Conservation (phyloP, 129 eudicot genomes). For the Arctium minus region DNA sequence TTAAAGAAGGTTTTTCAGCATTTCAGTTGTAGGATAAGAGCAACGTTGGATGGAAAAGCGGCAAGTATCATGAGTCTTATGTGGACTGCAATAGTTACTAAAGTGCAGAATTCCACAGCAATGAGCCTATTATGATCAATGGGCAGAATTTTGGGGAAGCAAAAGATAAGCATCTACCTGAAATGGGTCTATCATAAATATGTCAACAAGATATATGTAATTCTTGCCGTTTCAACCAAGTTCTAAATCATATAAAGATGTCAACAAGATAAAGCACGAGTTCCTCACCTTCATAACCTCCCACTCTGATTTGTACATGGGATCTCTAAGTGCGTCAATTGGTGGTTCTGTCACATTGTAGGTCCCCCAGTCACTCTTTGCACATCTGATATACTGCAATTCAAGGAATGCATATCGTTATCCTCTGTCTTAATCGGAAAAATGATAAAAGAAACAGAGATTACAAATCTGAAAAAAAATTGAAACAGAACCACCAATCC, state of each 20-base stretch:
- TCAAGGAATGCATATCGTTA: conserved; percentile 1
- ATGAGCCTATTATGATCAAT: neutral
- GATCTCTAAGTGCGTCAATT: conserved; percentile 96
- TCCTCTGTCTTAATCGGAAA: neutral
- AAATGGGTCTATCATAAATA: neutral
- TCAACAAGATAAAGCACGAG: neutral
- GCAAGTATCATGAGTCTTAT: neutral
- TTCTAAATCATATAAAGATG: neutral
- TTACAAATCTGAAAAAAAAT: neutral
- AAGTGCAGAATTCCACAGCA: neutral
- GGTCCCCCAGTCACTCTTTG: conserved; percentile 83
- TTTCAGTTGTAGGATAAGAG: no score
- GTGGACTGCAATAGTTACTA: neutral
- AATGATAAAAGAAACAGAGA: neutral
- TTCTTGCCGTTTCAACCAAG: neutral
- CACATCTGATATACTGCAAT: conserved; percentile 91
- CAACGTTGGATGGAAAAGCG: neutral
- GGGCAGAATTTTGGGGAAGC: neutral
- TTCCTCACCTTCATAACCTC: conserved; percentile 66
- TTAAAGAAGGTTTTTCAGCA: no score
- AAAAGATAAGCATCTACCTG: neutral
- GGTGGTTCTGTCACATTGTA: conserved; percentile 95
- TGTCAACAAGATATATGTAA: neutral
- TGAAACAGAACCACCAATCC: neutral
- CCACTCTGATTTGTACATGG: conserved; percentile 90